phyloP scores from a whole-genome alignment of 805 yeast genomes.

The Teunomyces gatunensis region DNA sequence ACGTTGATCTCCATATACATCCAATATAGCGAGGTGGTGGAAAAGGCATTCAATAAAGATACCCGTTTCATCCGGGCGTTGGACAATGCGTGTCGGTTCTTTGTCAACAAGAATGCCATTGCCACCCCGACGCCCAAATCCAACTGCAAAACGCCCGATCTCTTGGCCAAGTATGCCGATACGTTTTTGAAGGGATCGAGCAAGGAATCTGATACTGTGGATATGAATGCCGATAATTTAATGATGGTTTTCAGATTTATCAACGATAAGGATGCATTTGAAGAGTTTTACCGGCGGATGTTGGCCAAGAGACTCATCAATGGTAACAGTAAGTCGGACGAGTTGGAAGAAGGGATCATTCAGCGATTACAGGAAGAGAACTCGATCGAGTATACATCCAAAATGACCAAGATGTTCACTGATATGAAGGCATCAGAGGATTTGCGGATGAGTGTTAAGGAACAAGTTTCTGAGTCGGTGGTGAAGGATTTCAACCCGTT shows the following conservation, averaged over 20 bases:
- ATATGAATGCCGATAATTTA: slow-evolving; percentile 79
- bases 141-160: slow-evolving; percentile 83
- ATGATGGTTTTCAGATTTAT: slow-evolving; percentile 84
- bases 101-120: slow-evolving; percentile 77
- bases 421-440: slow-evolving; percentile 86
- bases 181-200: slow-evolving; percentile 72
- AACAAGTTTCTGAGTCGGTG: slow-evolving; percentile 27
- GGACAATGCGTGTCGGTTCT: slow-evolving; percentile 83
- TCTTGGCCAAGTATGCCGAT: slow-evolving; percentile 87
- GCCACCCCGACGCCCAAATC: slow-evolving; percentile 65
- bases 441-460: slow-evolving; percentile 57
- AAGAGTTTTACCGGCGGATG: slow-evolving; percentile 84
- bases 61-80: slow-evolving; percentile 80
- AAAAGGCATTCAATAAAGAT: slow-evolving; percentile 65
- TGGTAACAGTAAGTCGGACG: slow-evolving; percentile 81
- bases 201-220: slow-evolving; percentile 63
- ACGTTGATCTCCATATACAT: slow-evolving; percentile 68
- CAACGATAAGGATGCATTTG: slow-evolving; percentile 94
- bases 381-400: slow-evolving; percentile 88
- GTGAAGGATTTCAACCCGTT: slow-evolving; percentile 65
- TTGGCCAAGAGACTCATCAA: slow-evolving; percentile 87
- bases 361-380: slow-evolving; percentile 85
- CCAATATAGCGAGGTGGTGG: slow-evolving; percentile 64
- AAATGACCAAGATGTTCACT: slow-evolving; percentile 92
- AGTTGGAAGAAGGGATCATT: slow-evolving; percentile 79